phyloP scores from a whole-genome alignment of 257 asterid genomes.

The Ophiorrhiza pumila region DNA sequence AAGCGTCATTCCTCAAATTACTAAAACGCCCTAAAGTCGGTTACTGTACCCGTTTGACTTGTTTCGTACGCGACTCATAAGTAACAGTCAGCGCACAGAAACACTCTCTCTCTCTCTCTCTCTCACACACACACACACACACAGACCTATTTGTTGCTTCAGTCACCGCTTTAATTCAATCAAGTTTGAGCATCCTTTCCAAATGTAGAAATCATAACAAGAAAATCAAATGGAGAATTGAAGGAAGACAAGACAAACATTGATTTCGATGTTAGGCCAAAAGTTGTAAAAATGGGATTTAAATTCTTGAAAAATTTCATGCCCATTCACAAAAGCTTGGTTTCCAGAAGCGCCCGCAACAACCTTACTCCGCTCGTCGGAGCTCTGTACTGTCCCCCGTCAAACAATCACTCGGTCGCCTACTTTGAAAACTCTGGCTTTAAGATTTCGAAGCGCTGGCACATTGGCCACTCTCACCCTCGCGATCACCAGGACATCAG shows the following conservation, averaged over 20 bases:
- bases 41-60: not conserved
- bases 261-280: not conserved
- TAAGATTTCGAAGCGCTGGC: slow-evolving; percentile 66
- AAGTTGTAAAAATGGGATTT: slow-evolving; percentile 58
- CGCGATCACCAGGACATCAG: slow-evolving; percentile 35
- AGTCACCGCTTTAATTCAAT: not conserved
- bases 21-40: not conserved
- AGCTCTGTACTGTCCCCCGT: slow-evolving; percentile 20
- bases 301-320: slow-evolving; percentile 38
- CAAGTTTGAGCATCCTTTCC: not conserved
- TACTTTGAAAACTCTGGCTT: slow-evolving; percentile 45
- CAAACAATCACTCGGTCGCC: slow-evolving; percentile 15
- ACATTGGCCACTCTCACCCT: slow-evolving; percentile 64
- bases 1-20: not conserved
- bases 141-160: too few species aligned
- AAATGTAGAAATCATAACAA: not conserved
- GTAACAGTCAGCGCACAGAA: not conserved
- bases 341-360: slow-evolving; percentile 22
- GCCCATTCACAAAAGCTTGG: slow-evolving; percentile 33
- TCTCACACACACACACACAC: too few species aligned
- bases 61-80: not conserved
- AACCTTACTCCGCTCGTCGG: slow-evolving; percentile 17
- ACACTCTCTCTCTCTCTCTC: not conserved
- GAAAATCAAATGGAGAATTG: not conserved
- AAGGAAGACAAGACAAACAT: not conserved